Conservation (phyloP, 1,284 basidiomycete genomes). For the Anthracocystis panici-leucophaei region DNA sequence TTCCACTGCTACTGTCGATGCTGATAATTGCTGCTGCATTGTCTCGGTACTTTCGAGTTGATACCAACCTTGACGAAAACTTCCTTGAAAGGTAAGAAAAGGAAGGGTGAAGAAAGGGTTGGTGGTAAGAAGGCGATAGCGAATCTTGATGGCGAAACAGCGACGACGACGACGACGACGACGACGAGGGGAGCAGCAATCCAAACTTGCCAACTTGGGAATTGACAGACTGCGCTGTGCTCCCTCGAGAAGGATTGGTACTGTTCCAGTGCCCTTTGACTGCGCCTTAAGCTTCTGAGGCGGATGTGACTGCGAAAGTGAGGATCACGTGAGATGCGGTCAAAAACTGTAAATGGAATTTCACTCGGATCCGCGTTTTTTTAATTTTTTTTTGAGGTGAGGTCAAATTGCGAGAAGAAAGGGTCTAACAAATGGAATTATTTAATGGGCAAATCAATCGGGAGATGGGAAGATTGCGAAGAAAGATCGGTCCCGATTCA, state of each 20-base stretch:
- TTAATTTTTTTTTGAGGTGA: no score
- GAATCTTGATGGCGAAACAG: slow-evolving; percentile 3
- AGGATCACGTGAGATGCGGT: not conserved
- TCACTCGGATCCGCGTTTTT: not conserved
- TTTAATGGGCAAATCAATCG: no score
- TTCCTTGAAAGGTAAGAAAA: slow-evolving; percentile 36
- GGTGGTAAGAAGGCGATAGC: slow-evolving; percentile 23
- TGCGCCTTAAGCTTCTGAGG: not conserved
- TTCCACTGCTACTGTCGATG: not conserved
- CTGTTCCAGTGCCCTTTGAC: no score
- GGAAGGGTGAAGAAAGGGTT: slow-evolving; percentile 30
- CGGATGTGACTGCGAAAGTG: no score
- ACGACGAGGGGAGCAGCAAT: slow-evolving; percentile 11
- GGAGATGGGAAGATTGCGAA: not conserved
- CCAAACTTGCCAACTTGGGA: no score
- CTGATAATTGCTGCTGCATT: slow-evolving; percentile 1
- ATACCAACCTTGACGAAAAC: slow-evolving; percentile 50
- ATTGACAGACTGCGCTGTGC: no score
- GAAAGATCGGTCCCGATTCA: no score
- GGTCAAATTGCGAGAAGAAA: not conserved
- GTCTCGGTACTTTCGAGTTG: slow-evolving; percentile 1
- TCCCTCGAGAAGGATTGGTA: no score
- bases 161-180: slow-evolving; percentile 23
- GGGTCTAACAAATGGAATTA: not conserved
- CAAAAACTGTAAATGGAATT: slow-evolving; percentile 1